phyloP scores from a whole-genome alignment of 1,284 basidiomycete species.

The Rhodotorula glutinis region DNA sequence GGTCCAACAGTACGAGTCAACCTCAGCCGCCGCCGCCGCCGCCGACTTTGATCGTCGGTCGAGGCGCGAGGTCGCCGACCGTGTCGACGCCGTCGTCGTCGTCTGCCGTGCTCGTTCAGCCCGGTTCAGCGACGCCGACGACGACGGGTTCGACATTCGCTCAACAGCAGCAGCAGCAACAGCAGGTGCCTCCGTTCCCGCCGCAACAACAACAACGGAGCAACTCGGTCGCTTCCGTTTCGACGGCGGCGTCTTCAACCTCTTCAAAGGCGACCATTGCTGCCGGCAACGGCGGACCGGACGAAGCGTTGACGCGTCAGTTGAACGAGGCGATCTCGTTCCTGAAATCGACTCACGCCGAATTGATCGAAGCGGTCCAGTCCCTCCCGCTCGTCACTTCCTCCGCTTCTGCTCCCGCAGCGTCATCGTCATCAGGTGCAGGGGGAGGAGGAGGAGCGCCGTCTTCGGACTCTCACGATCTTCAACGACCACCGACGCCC shows the following conservation, averaged over 20 bases:
- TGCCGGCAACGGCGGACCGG: too few relatives aligned
- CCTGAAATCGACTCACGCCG: conserved; percentile 15
- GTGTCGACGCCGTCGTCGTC: conserved; percentile 3
- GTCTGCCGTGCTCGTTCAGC: not conserved
- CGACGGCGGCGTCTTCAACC: not conserved
- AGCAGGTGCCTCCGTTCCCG: conserved; percentile 7
- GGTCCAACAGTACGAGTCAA: conserved; percentile 17
- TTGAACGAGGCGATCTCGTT: conserved; percentile 11
- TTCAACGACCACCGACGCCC: too few relatives aligned
- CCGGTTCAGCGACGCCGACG: not conserved
- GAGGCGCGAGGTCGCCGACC: not conserved
- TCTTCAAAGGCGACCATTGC: not conserved
- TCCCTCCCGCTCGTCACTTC: not conserved
- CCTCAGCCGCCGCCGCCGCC: not conserved
- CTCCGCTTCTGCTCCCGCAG: not conserved
- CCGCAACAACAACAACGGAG: not conserved
- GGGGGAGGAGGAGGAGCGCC: too few relatives aligned
- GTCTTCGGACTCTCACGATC: too few relatives aligned
- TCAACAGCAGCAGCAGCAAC: not conserved
- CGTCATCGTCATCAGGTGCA: too few relatives aligned
- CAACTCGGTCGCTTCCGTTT: not conserved
- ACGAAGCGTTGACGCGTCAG: conserved; percentile 15
- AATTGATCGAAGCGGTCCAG: conserved; percentile 11
- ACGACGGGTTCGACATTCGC: not conserved
- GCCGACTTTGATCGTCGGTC: too few relatives aligned